Evolutionary conservation across 352 stramenopile species (phyloP).

Genomic region (Phytophthora hybrid): DNA sequence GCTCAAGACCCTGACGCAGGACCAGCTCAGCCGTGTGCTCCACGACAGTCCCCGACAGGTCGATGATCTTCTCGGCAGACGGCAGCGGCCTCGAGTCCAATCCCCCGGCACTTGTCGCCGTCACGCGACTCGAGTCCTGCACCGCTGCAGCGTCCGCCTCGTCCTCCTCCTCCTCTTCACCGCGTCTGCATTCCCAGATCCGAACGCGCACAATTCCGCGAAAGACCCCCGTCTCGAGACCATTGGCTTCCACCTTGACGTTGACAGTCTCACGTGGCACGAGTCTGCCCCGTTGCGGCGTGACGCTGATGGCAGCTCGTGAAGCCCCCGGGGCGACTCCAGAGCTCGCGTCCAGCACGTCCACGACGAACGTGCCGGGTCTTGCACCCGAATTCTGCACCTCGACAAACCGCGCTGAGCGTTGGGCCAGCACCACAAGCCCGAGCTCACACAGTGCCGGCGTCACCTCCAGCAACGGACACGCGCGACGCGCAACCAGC

Average conservation of each 20-base stretch:
- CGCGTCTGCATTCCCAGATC: constrained; percentile 41
- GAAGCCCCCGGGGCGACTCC: constrained; percentile 2
- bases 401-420: constrained; percentile 60
- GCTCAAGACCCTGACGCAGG: constrained; percentile 49
- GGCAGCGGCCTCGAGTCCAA: not conserved
- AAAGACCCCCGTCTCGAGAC: constrained; percentile 48
- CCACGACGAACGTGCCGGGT: constrained; percentile 54
- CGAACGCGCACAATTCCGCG: constrained; percentile 54
- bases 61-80: constrained; percentile 71
- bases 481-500: constrained; percentile 60
- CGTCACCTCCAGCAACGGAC: constrained; percentile 66
- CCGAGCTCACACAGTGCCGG: constrained; percentile 67
- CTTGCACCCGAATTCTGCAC: constrained; percentile 60
- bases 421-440: constrained; percentile 69
- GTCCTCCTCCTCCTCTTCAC: constrained; percentile 16
- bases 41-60: constrained; percentile 82
- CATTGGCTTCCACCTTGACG: constrained; percentile 59
- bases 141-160: constrained; percentile 6
- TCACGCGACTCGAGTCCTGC: not conserved
- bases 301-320: constrained; percentile 34
- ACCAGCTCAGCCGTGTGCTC: constrained; percentile 90
- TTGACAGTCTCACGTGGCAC: constrained; percentile 42
- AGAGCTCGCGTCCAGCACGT: constrained; percentile 47
- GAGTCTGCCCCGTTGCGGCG: constrained; percentile 45
- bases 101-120: not conserved